Evolutionary conservation across 139 green algal genomes (phyloP).

Genomic region (Medakamo hakoo): DNA sequence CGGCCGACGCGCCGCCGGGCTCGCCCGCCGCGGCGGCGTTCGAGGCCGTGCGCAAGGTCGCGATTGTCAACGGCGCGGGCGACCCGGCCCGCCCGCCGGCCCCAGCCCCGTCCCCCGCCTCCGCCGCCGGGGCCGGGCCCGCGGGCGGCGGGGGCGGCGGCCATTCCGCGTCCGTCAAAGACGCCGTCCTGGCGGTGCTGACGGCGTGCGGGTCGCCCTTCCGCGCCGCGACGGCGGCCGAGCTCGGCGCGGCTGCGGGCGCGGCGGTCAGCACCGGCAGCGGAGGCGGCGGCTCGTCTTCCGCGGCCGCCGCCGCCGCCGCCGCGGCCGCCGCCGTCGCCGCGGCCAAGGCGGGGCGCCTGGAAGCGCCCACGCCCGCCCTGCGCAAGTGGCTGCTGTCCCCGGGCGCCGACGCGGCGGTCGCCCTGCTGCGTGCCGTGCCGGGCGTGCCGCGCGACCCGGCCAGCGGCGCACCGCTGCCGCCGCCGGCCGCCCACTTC

Average conservation of each 20-base stretch:
- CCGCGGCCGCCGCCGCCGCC: conserved; percentile 3
- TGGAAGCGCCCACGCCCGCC: not conserved
- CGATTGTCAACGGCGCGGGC: not conserved
- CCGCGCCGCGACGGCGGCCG: not conserved
- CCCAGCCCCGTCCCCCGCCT: not conserved
- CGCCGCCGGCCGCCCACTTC: not conserved
- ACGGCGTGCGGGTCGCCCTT: conserved; percentile 16
- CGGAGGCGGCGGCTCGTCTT: conserved; percentile 5
- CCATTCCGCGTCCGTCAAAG: conserved; percentile 20
- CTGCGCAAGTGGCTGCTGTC: not conserved
- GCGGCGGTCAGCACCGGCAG: not conserved
- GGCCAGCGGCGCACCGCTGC: no score
- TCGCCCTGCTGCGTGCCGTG: not conserved
- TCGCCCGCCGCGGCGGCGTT: conserved; percentile 1
- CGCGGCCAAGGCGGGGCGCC: not conserved
- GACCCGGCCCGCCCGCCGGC: not conserved
- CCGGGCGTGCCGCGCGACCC: no score
- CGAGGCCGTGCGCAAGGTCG: not conserved
- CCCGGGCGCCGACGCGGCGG: not conserved
- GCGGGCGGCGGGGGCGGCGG: conserved; percentile 27
- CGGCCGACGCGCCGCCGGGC: not conserved
- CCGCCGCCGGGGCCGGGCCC: conserved; percentile 24
- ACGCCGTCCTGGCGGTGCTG: conserved; percentile 14
- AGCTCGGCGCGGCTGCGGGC: not conserved
- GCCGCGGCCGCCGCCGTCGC: not conserved